Evolutionary conservation across 805 yeast genomes (phyloP), one percentile per base, ranked within the genome.

Genomic region (Lachancea cidri): DNA sequence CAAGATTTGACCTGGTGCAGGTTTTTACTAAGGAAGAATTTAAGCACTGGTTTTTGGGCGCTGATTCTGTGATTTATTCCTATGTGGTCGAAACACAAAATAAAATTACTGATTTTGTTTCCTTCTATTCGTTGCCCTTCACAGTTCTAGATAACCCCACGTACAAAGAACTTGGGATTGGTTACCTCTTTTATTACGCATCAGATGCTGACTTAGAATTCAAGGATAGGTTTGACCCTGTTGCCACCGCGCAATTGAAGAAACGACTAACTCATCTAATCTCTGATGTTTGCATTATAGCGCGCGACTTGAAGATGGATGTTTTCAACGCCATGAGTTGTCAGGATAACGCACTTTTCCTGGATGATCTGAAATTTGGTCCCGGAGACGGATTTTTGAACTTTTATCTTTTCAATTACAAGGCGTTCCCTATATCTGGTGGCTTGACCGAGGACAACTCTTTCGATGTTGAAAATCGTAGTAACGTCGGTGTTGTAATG

Each of bases 251-350:
- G 14, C 55, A 63, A 20, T 68, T 86, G 50, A 73, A 74, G 52
- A 67, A 69, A 47, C 73, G 97, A 49, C 71, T 93, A 49, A 67
- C 64, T 18, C 64, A 69, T 4, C 67, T 91, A 48, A 72, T 88
- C 41, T 70, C 68, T 36, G 95, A 89, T 54, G 88, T 93, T 1
- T 72, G 89, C 42, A 74, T 91, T 39, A 65, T 86, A 30, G 81
- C 95, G 20, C 56, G 56, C 17, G 83, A 84, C 60, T 61, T 69
- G 32, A 73, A 74, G 18, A 86, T 85, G 54, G 98, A 93, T 60
- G 98, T 93, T 3, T 86, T 91, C 73, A 93, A 93, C 60, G 96
- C 97, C 7, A 71, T 93, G 47, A 79, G 97, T 0, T 73, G 88
- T 8, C 95, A 88, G 66, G 98, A 93, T 58, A 93, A 93, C 62